Percentiles rank a stretch among this genome's conserved stretches.
Conservation (phyloP, 495 filamentous ascomycete genomes). For the Cercophora newfieldiana region DNA sequence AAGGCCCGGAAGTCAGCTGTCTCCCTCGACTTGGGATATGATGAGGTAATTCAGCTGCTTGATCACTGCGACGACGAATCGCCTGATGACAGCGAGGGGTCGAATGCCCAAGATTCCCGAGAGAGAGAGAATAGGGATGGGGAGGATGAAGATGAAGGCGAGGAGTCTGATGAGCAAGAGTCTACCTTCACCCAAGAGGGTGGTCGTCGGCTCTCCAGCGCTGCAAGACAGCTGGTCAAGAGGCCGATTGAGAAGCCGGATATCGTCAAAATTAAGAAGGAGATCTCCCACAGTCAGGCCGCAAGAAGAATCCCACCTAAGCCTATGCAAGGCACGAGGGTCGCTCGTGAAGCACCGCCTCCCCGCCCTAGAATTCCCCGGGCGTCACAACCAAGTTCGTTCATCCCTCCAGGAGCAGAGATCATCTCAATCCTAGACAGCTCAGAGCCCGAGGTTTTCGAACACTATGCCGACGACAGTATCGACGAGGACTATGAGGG, state of each 20-base stretch:
- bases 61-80: slow-evolving; percentile 24
- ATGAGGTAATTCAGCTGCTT: slow-evolving; percentile 37
- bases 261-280: slow-evolving; percentile 1
- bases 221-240: slow-evolving; percentile 17
- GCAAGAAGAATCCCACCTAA: background rate
- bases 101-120: background rate
- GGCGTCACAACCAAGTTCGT: slow-evolving; percentile 13
- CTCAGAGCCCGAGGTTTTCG: slow-evolving; percentile 38
- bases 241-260: slow-evolving; percentile 32
- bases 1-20: slow-evolving; percentile 26
- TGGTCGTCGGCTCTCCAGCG: background rate
- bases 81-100: background rate
- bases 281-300: background rate
- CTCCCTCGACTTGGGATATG: slow-evolving; percentile 33
- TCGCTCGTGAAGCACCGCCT: background rate
- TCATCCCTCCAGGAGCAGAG: slow-evolving; percentile 42
- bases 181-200: background rate
- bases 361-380: background rate
- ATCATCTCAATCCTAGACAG: slow-evolving; percentile 42
- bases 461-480: slow-evolving; percentile 47
- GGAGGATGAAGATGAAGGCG: slow-evolving; percentile 4
- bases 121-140: background rate
- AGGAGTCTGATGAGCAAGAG: slow-evolving; percentile 2
- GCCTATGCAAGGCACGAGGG: background rate
- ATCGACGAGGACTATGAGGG: slow-evolving; percentile 43